Conservation (phyloP, 306 rosid genomes). For the Vigna unguiculata region DNA sequence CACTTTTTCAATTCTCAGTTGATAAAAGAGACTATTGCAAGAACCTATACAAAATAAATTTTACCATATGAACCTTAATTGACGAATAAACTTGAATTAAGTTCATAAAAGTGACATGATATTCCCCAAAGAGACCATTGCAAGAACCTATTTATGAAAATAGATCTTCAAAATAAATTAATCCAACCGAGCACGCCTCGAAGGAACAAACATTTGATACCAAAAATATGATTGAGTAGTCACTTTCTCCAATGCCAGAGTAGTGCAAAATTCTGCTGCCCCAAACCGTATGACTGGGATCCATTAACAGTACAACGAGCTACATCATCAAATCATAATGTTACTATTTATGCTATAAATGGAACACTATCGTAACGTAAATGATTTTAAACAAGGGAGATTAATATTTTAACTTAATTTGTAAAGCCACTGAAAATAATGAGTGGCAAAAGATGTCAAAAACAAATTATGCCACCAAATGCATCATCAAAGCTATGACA, state of each 20-base stretch:
- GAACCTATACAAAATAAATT: background rate
- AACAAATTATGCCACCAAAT: constrained; percentile 18
- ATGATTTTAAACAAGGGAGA: background rate
- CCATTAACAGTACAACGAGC: too few species aligned
- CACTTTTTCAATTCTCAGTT: too few species aligned
- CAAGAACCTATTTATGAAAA: background rate
- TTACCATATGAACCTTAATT: background rate
- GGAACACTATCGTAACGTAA: background rate
- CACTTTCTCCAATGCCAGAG: background rate
- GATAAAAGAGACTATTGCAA: too few species aligned
- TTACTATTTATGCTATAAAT: background rate
- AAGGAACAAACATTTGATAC: background rate
- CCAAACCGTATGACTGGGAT: too few species aligned
- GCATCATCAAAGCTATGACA: constrained; percentile 31
- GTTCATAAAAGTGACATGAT: background rate
- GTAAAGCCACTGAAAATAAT: background rate
- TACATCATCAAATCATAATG: background rate
- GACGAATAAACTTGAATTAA: background rate
- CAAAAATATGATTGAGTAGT: background rate
- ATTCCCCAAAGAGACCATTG: background rate
- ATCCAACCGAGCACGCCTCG: background rate
- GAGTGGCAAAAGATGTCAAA: background rate
- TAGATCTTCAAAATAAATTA: background rate
- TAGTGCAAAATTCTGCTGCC: background rate
- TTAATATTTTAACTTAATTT: constrained; percentile 9